Base-by-base conservation (phyloP, 164 flowering plant species). In the Aristolochia fimbriata region DNA sequence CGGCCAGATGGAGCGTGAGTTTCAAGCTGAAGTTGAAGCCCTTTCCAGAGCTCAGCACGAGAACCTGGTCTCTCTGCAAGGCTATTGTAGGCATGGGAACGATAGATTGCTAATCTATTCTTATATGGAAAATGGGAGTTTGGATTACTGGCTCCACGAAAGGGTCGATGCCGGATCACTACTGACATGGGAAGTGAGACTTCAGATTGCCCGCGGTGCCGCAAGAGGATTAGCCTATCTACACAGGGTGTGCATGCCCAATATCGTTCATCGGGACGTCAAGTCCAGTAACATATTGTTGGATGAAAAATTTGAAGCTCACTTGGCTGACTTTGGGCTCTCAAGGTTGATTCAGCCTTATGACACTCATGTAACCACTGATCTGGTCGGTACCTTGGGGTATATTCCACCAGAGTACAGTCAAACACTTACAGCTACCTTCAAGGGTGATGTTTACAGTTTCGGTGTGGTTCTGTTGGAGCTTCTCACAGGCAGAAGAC, bases 351-450 rank as follows among this genome's bases (percentile, higher is more conserved):
- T 88, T 58, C 73, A 58, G 5, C 85, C 90, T 6, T 75, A 75
- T 52, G 84, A 86, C 56, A 88, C 92, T 15, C 96, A 88, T 74
- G 88, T 88, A 4, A 77, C 83, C 11, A 88, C 92, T 8, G 96
- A 88, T 66, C 77, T 88, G 14, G 92, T 88, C 51, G 96, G 96
- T 33, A 88, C 96, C 19, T 53, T 88, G 33, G 96, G 96, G 11
- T 88, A 88, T 62, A 88, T 88, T 54, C 96, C 96, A 23, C 96
- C 96, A 0, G 96, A 88, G 61, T 88, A 88, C 68, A 76, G 88
- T 11, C 86, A 78, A 60, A 77, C 96, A 33, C 68, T 83, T 0
- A 78, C 76, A 55, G 92, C 96, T 4, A 82, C 84, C n/a, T 86
- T 77, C 55, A 84, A 79, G 61, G 96, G 96, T 0, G 96, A 88